Conservation (phyloP, 108 stramenopile species). For the Pelagomonas calceolata region DNA sequence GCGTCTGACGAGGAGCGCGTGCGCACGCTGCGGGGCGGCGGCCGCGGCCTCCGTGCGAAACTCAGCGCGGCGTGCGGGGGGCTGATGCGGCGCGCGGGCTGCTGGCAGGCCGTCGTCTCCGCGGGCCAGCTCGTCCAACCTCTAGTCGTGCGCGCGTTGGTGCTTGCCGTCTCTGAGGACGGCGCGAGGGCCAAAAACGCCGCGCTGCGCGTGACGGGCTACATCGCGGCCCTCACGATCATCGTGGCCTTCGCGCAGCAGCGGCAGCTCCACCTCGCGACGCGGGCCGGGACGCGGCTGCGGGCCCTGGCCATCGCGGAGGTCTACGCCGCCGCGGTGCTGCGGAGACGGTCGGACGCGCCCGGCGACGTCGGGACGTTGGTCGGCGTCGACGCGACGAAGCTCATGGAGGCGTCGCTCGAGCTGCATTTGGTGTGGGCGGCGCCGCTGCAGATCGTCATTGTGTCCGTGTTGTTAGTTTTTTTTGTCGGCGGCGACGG, state of each 20-base stretch:
- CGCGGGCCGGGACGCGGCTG: constrained; percentile 49
- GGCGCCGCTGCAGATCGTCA: constrained; percentile 52
- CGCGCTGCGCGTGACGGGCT: constrained; percentile 42
- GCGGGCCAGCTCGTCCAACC: constrained; percentile 55
- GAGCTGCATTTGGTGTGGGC: constrained; percentile 78
- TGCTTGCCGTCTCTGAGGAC: constrained; percentile 49
- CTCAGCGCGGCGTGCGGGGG: background rate
- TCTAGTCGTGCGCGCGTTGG: constrained; percentile 51
- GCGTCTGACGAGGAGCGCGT: background rate
- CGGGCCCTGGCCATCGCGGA: constrained; percentile 45
- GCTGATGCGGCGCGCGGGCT: constrained; percentile 46
- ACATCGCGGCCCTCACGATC: constrained; percentile 33
- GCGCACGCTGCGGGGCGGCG: background rate
- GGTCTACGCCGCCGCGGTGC: constrained; percentile 48
- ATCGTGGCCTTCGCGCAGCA: constrained; percentile 52
- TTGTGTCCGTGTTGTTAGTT: constrained; percentile 54
- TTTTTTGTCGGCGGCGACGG: constrained; percentile 50
- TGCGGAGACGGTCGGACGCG: constrained; percentile 52
- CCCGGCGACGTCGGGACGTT: constrained; percentile 61
- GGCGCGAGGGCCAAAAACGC: constrained; percentile 17
- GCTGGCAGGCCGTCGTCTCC: constrained; percentile 55
- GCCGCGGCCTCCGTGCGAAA: background rate
- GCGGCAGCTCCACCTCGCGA: constrained; percentile 55
- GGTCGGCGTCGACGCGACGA: constrained; percentile 52
- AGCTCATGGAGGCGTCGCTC: constrained; percentile 58